A percentile compares a stretch with the other conserved stretches of the same genome.
Conservation (phyloP, 306 rosid genomes). For the Gleditsia sinensis region DNA sequence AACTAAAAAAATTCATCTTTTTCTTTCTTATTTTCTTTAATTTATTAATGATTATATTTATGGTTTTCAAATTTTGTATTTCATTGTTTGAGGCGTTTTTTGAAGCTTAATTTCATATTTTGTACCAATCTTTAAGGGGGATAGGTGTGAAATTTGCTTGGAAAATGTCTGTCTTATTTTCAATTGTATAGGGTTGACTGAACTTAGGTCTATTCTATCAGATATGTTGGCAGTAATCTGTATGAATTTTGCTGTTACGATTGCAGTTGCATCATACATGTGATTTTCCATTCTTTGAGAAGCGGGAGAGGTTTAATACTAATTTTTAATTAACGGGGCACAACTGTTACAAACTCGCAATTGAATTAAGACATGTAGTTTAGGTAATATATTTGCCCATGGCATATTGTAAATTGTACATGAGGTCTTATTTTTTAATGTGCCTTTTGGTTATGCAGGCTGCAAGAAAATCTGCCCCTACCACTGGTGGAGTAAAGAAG, state of each 20-base stretch:
- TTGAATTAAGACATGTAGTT: neutral
- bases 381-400: neutral
- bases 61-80: neutral
- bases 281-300: neutral
- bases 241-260: neutral
- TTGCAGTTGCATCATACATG: neutral
- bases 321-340: neutral
- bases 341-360: neutral
- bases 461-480: conserved; percentile 48
- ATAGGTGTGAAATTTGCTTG: neutral
- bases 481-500: conserved; percentile 47
- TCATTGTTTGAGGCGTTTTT: neutral
- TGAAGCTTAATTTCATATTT: neutral
- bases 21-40: neutral
- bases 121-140: too few relatives aligned
- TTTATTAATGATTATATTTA: neutral
- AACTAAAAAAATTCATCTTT: neutral
- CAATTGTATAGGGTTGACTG: neutral
- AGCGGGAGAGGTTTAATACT: neutral
- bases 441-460: conserved; percentile 29
- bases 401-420: neutral
- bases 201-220: neutral
- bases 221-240: neutral
- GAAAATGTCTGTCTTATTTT: neutral
- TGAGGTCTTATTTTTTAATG: conserved; percentile 1